Base-by-base conservation (phyloP, 108 stramenopile genomes). In the Nitzschia inconspicua region DNA sequence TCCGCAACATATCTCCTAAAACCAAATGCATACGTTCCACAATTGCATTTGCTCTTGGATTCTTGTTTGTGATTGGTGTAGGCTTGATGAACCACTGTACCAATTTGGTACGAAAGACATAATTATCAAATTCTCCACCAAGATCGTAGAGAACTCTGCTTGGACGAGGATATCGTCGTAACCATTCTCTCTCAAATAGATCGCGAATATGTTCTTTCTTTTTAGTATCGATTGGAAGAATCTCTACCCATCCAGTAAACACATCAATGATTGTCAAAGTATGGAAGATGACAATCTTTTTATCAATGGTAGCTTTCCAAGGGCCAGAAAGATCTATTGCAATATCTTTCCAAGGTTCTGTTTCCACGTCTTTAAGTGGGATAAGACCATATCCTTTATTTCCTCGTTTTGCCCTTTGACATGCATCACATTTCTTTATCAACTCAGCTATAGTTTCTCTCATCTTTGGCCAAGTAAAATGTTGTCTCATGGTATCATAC, bases 1-100 rank as follows among this genome's bases (percentile, higher is more conserved):
- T 44, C 0, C 77, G 44, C 0, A 83, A 25, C 4, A 57, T 48
- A 31, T 73, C 57, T 0, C 44, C 68, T 11, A 79, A 42, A 0
- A 57, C 53, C 34, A 57, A 66, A 44, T 83, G 74, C 31, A 78
- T 54, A 13, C 75, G 26, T 65, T 83, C 71, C 16, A 70, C 66
- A 3, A 78, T 35, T 2, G 77, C 52, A 23, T 83, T 75, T 1
- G 63, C 59, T 47, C 57, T 53, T 19, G 82, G 77, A 57, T 75
- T 82, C 35, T 65, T 64, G 0, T 54, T 47, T 7, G 75, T 74
- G 0, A 66, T 78, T 3, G 53, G 70, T 58, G 36, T 54, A 40
- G 10, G n/a, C 0, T 47, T 40, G 43, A 78, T 78, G 25, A 46
- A 46, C 43, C 66, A 66, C 7, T 47, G 41, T 31, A 16, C 24